Evolutionary conservation across 2,329 filamentous ascomycete genomes (phyloP).

Genomic region (Arthrobotrys pseudoclavata): DNA sequence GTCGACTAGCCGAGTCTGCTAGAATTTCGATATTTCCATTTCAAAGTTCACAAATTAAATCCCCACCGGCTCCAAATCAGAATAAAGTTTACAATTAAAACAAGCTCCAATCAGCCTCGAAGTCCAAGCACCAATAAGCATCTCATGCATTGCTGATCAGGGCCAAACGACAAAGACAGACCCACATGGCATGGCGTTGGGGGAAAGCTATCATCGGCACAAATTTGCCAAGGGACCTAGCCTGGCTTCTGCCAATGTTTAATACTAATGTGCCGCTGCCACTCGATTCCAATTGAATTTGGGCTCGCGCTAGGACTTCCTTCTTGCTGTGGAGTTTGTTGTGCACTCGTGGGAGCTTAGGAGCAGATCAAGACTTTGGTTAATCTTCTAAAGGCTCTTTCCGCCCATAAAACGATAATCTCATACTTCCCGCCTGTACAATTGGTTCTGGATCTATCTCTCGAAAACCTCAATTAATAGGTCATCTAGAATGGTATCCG

Average conservation of each 20-base stretch:
- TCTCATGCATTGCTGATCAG: slow-evolving; percentile 5
- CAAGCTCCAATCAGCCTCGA: background rate
- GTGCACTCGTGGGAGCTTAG: too few species aligned
- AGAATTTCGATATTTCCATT: too few species aligned
- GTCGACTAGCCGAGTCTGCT: too few species aligned
- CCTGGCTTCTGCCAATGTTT: background rate
- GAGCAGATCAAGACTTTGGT: background rate
- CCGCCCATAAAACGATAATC: too few species aligned
- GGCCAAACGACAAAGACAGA: background rate
- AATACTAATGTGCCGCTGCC: background rate
- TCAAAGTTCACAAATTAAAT: background rate
- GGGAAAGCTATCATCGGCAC: slow-evolving; percentile 5
- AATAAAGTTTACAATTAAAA: background rate
- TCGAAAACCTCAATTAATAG: too few species aligned
- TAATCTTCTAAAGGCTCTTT: background rate
- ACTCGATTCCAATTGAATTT: background rate
- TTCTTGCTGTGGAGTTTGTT: background rate
- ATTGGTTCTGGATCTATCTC: too few species aligned
- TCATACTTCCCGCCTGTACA: too few species aligned
- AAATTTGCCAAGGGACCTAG: background rate
- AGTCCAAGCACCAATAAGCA: slow-evolving; percentile 3
- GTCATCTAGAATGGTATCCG: too few species aligned
- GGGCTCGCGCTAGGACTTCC: too few species aligned
- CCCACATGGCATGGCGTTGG: slow-evolving; percentile 5
- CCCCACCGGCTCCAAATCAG: background rate